phyloP scores from a whole-genome alignment of 345 rosid species.

The Conringia planisiliqua region DNA sequence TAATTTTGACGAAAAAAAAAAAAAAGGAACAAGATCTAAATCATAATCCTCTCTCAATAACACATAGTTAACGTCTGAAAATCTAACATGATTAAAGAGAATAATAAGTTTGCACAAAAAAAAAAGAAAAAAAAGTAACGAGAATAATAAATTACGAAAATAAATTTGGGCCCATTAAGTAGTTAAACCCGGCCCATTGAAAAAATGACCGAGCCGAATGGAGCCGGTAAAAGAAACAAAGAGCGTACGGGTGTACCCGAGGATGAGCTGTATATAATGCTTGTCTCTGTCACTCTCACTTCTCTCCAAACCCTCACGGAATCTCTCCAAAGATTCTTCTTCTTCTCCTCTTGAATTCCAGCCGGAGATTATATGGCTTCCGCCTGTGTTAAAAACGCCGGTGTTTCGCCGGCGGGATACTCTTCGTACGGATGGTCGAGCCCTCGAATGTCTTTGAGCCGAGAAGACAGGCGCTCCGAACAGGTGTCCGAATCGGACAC shows the following conservation, averaged over 20 bases:
- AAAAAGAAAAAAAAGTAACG: too few relatives aligned
- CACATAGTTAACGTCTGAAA: not conserved
- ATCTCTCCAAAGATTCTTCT: not conserved
- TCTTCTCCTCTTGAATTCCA: not conserved
- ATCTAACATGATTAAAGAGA: not conserved
- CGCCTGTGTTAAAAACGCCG: constrained; percentile 73
- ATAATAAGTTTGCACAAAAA: not conserved
- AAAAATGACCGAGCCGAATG: not conserved
- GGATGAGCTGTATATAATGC: constrained; percentile 11
- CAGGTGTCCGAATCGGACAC: not conserved
- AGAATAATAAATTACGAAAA: not conserved
- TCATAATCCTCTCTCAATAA: not conserved
- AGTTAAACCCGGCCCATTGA: not conserved
- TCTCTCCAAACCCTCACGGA: constrained; percentile 12
- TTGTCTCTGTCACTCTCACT: constrained; percentile 25
- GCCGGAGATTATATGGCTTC: constrained; percentile 53
- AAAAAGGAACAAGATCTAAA: not conserved
- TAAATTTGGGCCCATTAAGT: not conserved
- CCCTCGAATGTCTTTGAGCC: constrained; percentile 54
- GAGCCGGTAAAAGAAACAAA: not conserved
- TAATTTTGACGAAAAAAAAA: not conserved
- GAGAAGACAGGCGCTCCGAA: constrained; percentile 42
- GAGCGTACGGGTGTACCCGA: constrained; percentile 26
- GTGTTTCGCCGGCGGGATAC: constrained; percentile 54
- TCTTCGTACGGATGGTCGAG: constrained; percentile 56